phyloP scores from a whole-genome alignment of 345 rosid species.

The Lepidium didymum region DNA sequence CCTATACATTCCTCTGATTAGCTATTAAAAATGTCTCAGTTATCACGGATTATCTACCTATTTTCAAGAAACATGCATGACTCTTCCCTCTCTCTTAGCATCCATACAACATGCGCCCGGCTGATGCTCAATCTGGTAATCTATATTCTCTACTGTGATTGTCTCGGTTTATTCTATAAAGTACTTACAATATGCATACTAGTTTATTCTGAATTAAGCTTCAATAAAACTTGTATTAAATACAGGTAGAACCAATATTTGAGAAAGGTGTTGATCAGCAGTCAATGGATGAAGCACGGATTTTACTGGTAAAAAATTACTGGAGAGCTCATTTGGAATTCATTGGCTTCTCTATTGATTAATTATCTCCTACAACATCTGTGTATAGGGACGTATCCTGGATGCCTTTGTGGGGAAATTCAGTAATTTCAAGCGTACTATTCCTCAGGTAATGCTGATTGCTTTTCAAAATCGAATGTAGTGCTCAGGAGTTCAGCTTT shows the following conservation, averaged over 20 bases:
- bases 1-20: conserved; percentile 13
- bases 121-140: conserved; percentile 95
- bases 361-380: conserved; percentile 16
- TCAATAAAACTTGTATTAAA: conserved; percentile 9
- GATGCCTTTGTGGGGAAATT: conserved; percentile 99
- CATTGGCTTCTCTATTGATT: conserved; percentile 3
- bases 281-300: conserved; percentile 95
- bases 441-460: conserved; percentile 81
- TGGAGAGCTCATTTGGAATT: conserved; percentile 10
- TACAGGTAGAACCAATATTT: conserved; percentile 95
- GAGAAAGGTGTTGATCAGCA: conserved; percentile 94
- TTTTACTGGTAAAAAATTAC: conserved; percentile 60
- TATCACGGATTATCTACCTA: conserved; percentile 89
- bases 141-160: conserved; percentile 12
- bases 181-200: conserved; percentile 5
- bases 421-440: conserved; percentile 92
- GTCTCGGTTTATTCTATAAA: not conserved
- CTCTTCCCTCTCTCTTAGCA: conserved; percentile 88
- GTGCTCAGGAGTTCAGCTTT: not conserved
- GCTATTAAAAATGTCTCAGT: conserved; percentile 41
- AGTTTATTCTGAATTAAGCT: not conserved
- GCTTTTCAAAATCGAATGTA: not conserved
- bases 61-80: conserved; percentile 99
- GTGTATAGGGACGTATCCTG: conserved; percentile 77
- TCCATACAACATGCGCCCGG: conserved; percentile 97